Evolutionary conservation across 2,329 filamentous ascomycete species (phyloP).

Genomic region (Epicoccum sorghinum): DNA sequence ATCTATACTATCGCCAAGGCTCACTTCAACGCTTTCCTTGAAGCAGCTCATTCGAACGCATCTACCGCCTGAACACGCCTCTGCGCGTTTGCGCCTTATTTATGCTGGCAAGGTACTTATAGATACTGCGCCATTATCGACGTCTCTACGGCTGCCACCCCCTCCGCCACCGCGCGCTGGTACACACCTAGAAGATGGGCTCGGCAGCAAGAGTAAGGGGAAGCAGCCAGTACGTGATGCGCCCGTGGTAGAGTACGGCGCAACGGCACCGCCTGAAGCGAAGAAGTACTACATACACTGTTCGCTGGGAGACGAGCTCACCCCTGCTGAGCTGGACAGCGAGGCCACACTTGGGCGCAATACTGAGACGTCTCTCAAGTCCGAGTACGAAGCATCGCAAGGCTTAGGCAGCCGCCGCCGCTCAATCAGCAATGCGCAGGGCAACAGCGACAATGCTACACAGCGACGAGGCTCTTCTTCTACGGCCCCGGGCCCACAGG

Average conservation of each 20-base stretch:
- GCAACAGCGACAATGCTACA: slow-evolving; percentile 15
- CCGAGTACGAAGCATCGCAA: slow-evolving; percentile 30
- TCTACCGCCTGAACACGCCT: slow-evolving; percentile 66
- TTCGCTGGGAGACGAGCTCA: slow-evolving; percentile 80
- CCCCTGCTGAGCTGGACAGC: slow-evolving; percentile 68
- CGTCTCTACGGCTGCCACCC: slow-evolving; percentile 69
- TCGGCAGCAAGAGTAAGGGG: slow-evolving; percentile 63
- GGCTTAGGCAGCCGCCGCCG: slow-evolving; percentile 19
- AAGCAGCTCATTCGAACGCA: slow-evolving; percentile 81
- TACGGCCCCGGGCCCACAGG: slow-evolving; percentile 67
- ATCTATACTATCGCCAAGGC: slow-evolving; percentile 70
- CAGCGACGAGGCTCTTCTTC: slow-evolving; percentile 34
- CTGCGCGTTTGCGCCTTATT: slow-evolving; percentile 83
- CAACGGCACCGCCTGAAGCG: slow-evolving; percentile 29
- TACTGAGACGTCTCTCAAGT: slow-evolving; percentile 48
- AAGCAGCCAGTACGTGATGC: slow-evolving; percentile 66
- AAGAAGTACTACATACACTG: slow-evolving; percentile 87
- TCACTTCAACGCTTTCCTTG: slow-evolving; percentile 76
- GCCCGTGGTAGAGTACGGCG: slow-evolving; percentile 25
- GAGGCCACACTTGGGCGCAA: slow-evolving; percentile 61
- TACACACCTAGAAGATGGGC: slow-evolving; percentile 26
- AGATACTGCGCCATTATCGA: slow-evolving; percentile 71
- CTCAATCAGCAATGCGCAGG: slow-evolving; percentile 20
- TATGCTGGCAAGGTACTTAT: slow-evolving; percentile 85
- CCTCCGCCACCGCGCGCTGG: slow-evolving; percentile 56